Conservation (phyloP, 371 early-diverging fungal genomes). For the Thermomucor indicae-seudaticae region DNA sequence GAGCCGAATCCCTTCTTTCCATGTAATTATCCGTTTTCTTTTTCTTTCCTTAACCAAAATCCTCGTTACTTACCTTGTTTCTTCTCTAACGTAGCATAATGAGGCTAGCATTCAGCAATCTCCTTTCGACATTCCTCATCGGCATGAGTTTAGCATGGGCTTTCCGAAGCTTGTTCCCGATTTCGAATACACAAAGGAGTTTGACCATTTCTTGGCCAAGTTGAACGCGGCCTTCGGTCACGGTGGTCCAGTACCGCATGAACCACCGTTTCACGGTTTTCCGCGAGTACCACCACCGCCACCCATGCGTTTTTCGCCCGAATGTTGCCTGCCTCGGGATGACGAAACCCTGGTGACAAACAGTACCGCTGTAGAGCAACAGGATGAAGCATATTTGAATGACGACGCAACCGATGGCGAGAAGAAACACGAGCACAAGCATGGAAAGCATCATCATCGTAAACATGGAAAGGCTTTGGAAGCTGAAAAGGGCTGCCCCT, state of each 20-base stretch:
- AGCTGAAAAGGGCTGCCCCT: too few relatives aligned
- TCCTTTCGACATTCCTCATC: conserved; percentile 1
- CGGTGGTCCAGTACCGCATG: not conserved
- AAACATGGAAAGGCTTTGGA: too few relatives aligned
- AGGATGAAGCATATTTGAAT: too few relatives aligned
- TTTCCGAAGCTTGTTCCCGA: not conserved
- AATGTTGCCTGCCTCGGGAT: conserved; percentile 1
- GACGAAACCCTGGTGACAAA: not conserved
- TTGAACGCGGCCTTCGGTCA: conserved; percentile 2
- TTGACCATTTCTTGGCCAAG: conserved; percentile 1
- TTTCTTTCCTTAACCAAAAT: too few relatives aligned
- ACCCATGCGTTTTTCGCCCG: conserved; percentile 1
- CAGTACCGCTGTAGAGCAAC: not conserved
- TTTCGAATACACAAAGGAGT: not conserved
- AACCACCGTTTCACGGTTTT: not conserved
- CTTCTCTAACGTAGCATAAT: too few relatives aligned
- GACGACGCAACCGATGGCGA: too few relatives aligned
- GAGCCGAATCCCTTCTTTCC: too few relatives aligned
- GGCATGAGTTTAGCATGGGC: conserved; percentile 2
- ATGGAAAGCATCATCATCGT: not conserved
- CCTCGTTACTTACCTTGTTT: too few relatives aligned
- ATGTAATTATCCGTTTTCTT: too few relatives aligned
- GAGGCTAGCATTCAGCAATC: too few relatives aligned
- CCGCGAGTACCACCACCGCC: not conserved
- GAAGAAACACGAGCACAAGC: not conserved